These are phyloP conservation scores for Akanthomyces muscarius DNA, from an alignment of 2,329 filamentous ascomycete genomes.

Conservation along the genomic window DNA sequence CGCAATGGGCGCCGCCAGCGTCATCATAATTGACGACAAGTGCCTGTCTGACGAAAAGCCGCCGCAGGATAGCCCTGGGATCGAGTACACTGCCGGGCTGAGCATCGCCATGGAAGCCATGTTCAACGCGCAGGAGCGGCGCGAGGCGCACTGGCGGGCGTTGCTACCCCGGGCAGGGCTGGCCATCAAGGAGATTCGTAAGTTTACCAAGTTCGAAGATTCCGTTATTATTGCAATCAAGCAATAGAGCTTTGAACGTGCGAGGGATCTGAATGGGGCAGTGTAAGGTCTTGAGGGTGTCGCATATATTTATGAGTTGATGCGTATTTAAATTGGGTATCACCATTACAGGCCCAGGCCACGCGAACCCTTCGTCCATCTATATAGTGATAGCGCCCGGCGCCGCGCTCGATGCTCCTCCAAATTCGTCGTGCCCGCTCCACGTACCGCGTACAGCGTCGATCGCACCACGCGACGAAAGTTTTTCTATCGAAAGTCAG, in stretches of 20 bases:
- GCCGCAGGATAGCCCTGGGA: constrained; percentile 18
- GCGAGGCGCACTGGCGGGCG: constrained; percentile 24
- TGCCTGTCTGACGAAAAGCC: constrained; percentile 21
- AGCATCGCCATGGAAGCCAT: constrained; percentile 26
- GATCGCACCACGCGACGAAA: constrained; percentile 51
- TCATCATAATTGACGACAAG: constrained; percentile 26
- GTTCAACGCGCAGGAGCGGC: constrained; percentile 25
- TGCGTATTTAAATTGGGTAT: not conserved
- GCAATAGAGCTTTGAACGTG: not conserved
- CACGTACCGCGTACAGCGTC: constrained; percentile 44
- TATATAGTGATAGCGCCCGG: constrained; percentile 49
- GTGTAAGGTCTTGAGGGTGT: not conserved
- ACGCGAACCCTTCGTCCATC: constrained; percentile 42
- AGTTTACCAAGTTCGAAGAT: constrained; percentile 24
- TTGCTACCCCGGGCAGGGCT: constrained; percentile 23
- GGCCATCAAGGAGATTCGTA: constrained; percentile 22
- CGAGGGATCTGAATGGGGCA: not conserved
- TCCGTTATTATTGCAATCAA: constrained; percentile 22
- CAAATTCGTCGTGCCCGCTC: constrained; percentile 35
- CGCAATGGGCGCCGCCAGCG: constrained; percentile 22
- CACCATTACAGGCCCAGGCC: constrained; percentile 29
- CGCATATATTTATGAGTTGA: not conserved
- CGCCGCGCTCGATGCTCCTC: constrained; percentile 43
- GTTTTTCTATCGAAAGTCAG: constrained; percentile 39
- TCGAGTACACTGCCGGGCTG: constrained; percentile 23